phyloP scores from a whole-genome alignment of 768 basidiomycete genomes.

The Pholiota conissans region DNA sequence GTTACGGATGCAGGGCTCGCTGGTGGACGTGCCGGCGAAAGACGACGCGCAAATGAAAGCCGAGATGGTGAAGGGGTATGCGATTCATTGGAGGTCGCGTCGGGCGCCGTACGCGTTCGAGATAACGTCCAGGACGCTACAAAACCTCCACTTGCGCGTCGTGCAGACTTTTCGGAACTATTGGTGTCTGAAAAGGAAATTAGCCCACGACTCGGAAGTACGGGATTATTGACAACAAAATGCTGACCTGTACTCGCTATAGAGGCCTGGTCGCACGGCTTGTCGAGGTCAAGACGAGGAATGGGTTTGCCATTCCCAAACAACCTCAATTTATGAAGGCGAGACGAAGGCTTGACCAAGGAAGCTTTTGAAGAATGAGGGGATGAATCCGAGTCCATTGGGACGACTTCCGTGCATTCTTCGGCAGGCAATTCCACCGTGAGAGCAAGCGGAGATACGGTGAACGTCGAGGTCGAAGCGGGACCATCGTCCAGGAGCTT shows the following conservation, averaged over 20 bases:
- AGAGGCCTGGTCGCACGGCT: constrained; percentile 19
- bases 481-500: background rate
- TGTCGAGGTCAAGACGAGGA: constrained; percentile 15
- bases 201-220: constrained; percentile 2
- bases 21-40: constrained; percentile 17
- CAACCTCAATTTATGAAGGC: constrained; percentile 26
- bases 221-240: background rate
- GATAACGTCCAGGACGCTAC: constrained; percentile 18
- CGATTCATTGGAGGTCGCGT: constrained; percentile 12
- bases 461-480: constrained; percentile 1
- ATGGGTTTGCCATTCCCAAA: constrained; percentile 16
- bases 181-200: constrained; percentile 13
- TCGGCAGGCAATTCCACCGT: constrained; percentile 8
- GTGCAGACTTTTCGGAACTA: constrained; percentile 17
- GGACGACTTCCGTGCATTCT: constrained; percentile 12
- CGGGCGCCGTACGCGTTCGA: constrained; percentile 18
- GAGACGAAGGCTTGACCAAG: constrained; percentile 17
- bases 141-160: constrained; percentile 22
- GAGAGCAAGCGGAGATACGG: constrained; percentile 17
- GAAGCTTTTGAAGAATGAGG: constrained; percentile 23
- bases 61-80: constrained; percentile 20
- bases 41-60: constrained; percentile 21
- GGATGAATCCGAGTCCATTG: constrained; percentile 23
- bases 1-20: constrained; percentile 11
- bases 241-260: constrained; percentile 22